Evolutionary conservation across 2,329 filamentous ascomycete species (phyloP), one percentile per base, ranked within the genome.

Genomic region (Helotiales sp.): DNA sequence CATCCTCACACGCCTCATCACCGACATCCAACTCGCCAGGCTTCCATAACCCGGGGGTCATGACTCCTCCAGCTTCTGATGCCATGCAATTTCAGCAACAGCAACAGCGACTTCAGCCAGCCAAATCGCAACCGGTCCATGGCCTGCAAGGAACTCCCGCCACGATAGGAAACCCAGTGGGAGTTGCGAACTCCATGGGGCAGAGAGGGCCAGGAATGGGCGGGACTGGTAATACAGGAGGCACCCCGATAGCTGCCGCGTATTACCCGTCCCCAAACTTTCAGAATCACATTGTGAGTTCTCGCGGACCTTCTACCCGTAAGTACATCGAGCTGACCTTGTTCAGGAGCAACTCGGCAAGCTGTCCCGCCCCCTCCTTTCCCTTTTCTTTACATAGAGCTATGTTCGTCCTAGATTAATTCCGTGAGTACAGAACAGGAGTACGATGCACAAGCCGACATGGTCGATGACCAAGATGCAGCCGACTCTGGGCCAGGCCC

Each of bases 401-500:
- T 84, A 73, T 85, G 81, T 82, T 79, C 80, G 80, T 86, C 80
- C 81, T 85, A 86, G 81, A 78, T 81, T 79, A 62, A 89, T 83
- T 80, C 72, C 76, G 74, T 85, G 76, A 78, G 70, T 81, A 80
- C 79, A 97, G 93, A 98, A 79, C 92, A 96, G 82, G 93, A 98
- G 79, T 98, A 97, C 77, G 93, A 97, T 73, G 89, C 91, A 55
- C 90, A 91, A 76, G 85, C 84, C 73, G 91, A 93, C 69, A 90
- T 96, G 81, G 86, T 96, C 73, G 93, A 97, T 69, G 90, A 96
- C 60, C 78, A 86, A 65, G 87, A 90, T 67, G 83, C 79, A 72
- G 80, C 86, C 64, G 87, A 91, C 60, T 85, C 88, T 55, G 86
- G 85, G 40, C 82, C 86, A 44, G 85, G 84, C 13, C 83, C 87